Evolutionary conservation across 345 rosid genomes (phyloP).

Genomic region (Physaria fendleri): DNA sequence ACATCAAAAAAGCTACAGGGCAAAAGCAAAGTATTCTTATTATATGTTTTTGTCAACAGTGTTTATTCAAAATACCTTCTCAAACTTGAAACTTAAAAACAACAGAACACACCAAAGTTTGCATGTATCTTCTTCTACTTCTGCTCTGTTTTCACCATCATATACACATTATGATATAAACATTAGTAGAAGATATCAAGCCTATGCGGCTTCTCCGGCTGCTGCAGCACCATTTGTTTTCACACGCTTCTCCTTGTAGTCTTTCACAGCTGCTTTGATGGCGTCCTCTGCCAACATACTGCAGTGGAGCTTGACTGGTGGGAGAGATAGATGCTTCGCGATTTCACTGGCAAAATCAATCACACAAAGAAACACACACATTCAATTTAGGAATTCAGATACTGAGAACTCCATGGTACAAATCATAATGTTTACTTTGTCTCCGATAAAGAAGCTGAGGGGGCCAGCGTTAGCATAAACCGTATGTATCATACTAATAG

Average conservation of each 20-base stretch:
- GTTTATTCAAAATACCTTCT: too few species aligned
- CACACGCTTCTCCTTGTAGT: constrained; percentile 60
- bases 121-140: not conserved
- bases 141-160: too few species aligned
- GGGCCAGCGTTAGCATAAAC: not conserved
- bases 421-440: not conserved
- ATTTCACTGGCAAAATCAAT: constrained; percentile 49
- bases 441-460: not conserved
- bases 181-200: constrained; percentile 24
- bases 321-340: constrained; percentile 94
- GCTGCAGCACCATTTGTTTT: constrained; percentile 31
- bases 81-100: too few species aligned
- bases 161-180: too few species aligned
- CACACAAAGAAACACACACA: not conserved
- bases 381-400: not conserved
- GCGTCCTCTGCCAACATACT: too few species aligned
- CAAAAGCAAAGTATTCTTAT: too few species aligned
- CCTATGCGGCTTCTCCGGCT: constrained; percentile 45
- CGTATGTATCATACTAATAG: not conserved
- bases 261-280: constrained; percentile 86
- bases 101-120: too few species aligned
- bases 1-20: too few species aligned
- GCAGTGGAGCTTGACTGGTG: too few species aligned
- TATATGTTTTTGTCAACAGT: too few species aligned
- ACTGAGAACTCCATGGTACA: not conserved